Base-by-base conservation (phyloP, 768 basidiomycete genomes). In the Xerocomellus amylosporus region DNA sequence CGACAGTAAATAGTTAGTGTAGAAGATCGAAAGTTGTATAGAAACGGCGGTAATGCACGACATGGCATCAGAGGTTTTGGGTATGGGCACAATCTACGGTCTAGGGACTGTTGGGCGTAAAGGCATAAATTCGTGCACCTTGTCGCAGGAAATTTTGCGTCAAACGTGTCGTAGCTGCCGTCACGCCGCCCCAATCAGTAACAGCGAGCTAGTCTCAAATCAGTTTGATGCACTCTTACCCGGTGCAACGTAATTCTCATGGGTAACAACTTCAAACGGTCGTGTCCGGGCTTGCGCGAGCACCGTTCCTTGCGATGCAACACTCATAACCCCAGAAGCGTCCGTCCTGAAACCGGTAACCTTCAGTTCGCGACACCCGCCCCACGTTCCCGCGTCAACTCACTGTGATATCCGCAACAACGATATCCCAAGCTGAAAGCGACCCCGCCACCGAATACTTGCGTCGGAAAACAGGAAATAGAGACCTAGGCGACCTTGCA, bases 381-480 rank as follows among this genome's bases (percentile, higher is more conserved):
- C 50, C 40, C 46, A 63, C 61, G 44, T 54, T 40, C 51, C 58
- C 54, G 22, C 42, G 43, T 53, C 33, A 43, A 75, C 85, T 80
- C 75, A 86, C 93, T 82, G 83, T 62, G 85, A 86, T 63, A 90
- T 81, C 65, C 82, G 80, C 70, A 90, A 76, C 48, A 95, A 77
- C 46, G 81, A 85, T 51, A 93, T 79, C 48, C 84, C 82, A 51
- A 95, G 77, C 64, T 84, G 82, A 73, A 86, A 97, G 17, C 77
- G 80, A 8, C 93, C 93, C 24, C 82, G 77, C 75, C 81, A 81
- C 17, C 90, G 82, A 53, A 96, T 83, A 67, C 90, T 92, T 63
- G 91, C 90, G 71, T 97, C 93, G 8, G 93, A 87, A 64, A 95
- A 97, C 50, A 93, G 73, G 64, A 97, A 94, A 70, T 89, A 94